Evolutionary conservation across 192 early-diverging fungal genomes (phyloP), one percentile per base, ranked within the genome.

Genomic region (Chytriomyces sp.): DNA sequence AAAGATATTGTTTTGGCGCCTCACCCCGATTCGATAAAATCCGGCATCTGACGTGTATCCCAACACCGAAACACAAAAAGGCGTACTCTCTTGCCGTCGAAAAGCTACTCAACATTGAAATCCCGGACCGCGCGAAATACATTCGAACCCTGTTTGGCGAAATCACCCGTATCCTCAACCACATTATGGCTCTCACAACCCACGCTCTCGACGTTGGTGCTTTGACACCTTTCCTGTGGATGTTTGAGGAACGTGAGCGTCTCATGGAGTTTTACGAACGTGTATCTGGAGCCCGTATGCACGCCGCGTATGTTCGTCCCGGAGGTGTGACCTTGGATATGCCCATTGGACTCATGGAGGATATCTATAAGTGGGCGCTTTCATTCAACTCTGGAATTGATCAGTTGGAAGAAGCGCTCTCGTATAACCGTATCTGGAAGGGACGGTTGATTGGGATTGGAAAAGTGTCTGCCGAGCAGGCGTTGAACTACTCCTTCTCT

Each of bases 221-320:
- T 35, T 86, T 98, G 84, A 97, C 97, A 43, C 97, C 97, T 66
- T 97, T 99, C 88, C 86, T 99, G 82, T 99, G 95, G 91, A 91
- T 98, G 93, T 98, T 99, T 78, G 97, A 99, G 88, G 97, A 99
- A 86, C 95, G 97, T 82, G 97, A 99, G 82, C 95, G 96, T 84
- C 85, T 96, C 75, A 99, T 99, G 94, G 97, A 99, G 89, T 97
- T 96, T 78, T 99, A 99, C 84, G 97, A 99, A 82, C 95, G 97
- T 80, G 96, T 97, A 43, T 96, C 94, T 10, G 97, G 97, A 49
- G 97, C 97, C 26, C 95, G 97, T 78, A 95, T 99, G 91, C 97
- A 99, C 84, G 90, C 95, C 46, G 96, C 96, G 46, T 99, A 97
- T 80, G 93, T 99, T 50, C 92, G 97, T 67, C 96, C 96, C 8